Evolutionary conservation across 129 eudicot genomes (phyloP).

Genomic region (Deinandra increscens): DNA sequence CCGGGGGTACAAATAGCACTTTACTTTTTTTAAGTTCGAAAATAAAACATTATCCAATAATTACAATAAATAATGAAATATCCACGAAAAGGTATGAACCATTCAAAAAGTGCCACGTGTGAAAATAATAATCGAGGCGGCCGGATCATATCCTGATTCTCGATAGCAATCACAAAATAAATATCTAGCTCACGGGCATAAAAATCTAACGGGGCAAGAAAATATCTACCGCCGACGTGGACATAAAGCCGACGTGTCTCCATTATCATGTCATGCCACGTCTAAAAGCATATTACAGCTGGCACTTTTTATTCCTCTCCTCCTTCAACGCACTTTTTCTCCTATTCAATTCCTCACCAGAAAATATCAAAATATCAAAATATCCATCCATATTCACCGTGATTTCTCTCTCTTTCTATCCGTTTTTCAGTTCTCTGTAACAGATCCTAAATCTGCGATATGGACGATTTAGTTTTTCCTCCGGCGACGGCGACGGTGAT

Average conservation of each 20-base stretch:
- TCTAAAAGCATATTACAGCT: conserved; percentile 37
- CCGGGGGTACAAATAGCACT: no score
- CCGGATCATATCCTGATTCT: conserved; percentile 18
- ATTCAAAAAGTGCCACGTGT: neutral
- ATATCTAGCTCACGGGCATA: conserved; percentile 28
- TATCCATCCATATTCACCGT: conserved; percentile 19
- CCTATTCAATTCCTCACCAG: conserved; percentile 13
- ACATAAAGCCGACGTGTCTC: conserved; percentile 23
- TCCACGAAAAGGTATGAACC: neutral
- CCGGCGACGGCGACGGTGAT: conserved; percentile 19
- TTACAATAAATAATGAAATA: neutral
- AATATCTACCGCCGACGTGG: conserved; percentile 36
- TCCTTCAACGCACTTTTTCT: conserved; percentile 25
- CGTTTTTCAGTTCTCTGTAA: neutral
- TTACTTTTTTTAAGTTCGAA: no score
- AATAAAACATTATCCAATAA: no score
- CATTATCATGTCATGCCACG: conserved; percentile 18
- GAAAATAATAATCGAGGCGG: neutral
- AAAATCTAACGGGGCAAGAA: conserved; percentile 25
- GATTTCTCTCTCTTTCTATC: neutral
- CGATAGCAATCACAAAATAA: conserved; percentile 12
- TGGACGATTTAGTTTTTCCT: conserved; percentile 16
- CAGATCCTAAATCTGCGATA: neutral
- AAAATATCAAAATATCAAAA: no score
- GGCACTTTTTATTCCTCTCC: conserved; percentile 18